Base-by-base conservation (phyloP, 2,329 filamentous ascomycete species). In the Gliomastix tumulicola region DNA sequence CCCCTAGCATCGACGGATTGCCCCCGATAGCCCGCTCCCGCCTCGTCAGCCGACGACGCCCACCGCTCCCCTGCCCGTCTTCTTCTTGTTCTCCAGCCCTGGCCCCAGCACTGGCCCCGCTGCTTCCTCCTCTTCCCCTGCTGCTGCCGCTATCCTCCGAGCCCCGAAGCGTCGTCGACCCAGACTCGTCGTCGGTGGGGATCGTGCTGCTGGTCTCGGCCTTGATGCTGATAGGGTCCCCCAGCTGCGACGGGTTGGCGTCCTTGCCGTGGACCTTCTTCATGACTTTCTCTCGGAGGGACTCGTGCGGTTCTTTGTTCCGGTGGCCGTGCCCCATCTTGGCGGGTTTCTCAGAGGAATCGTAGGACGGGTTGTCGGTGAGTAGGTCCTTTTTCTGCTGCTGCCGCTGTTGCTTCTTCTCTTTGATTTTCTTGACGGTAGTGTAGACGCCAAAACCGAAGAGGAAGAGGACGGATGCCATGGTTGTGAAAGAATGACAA, bases 171-270 rank as follows among this genome's bases (percentile, higher is more conserved):
- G 25, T 36, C 22, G 34, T 22, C 10, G 19, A 19, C 20, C 50
- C 50, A 4, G 44, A 43, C 32, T 55, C 56, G 12, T 43, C 45
- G 15, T 49, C 44, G 5, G 45, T 47, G 2, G 57, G 57, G 21
- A 55, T 41, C 27, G 37, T 45, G 13, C 53, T 49, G 39, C 51
- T 57, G 36, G 46, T 54, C 40, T 64, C 62, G 7, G 59, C 59
- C 40, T 64, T 63, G 20, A 62, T 27, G 33, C 57, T 63, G 22
- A 62, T 52, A 3, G 61, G 60, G 34, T 64, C 62, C 20, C 60
- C 60, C 7, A 64, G 47, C 44, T 56, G 55, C 36, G 53, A 56
- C 6, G 59, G 57, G 41, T 68, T 54, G 11, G 54, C 53, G 34
- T 44, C 42, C 4, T 51, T 44, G 23, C 54, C 55, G 16, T 55